phyloP scores from a whole-genome alignment of 768 basidiomycete species.

The Lactifluus echinatus region DNA sequence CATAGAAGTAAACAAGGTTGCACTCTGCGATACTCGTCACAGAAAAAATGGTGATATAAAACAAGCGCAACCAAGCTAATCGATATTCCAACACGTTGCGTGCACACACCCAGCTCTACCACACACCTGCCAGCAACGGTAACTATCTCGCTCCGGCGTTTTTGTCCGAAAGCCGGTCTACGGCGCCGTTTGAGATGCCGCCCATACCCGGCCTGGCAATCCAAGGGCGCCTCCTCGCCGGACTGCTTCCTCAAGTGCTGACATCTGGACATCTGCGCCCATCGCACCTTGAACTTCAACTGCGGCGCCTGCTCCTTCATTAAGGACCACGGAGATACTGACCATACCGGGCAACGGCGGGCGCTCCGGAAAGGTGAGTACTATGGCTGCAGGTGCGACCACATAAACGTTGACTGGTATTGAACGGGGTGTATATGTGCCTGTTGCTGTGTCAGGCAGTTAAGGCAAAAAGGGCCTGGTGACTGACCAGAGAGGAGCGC shows the following conservation, averaged over 20 bases:
- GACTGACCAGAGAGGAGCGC: conserved; percentile 53
- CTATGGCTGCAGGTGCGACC: conserved; percentile 37
- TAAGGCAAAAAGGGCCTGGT: conserved; percentile 1
- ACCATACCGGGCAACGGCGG: conserved; percentile 57
- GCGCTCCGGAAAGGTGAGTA: conserved; percentile 59
- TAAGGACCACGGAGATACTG: conserved; percentile 55
- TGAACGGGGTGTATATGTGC: conserved; percentile 43
- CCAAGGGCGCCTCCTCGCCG: conserved; percentile 66
- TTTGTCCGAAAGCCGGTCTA: not conserved
- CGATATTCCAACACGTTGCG: not conserved
- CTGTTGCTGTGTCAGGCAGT: conserved; percentile 26
- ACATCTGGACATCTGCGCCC: conserved; percentile 36
- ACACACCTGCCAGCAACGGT: not conserved
- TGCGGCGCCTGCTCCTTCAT: conserved; percentile 46
- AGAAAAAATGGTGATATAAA: not conserved
- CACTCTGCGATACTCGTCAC: not conserved
- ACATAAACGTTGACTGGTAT: conserved; percentile 71
- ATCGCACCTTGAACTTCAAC: conserved; percentile 54
- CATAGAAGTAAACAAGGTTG: not conserved
- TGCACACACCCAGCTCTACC: not conserved
- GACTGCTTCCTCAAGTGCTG: conserved; percentile 58
- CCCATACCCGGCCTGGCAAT: conserved; percentile 59
- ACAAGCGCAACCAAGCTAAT: not conserved
- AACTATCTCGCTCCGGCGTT: not conserved
- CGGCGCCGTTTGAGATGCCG: conserved; percentile 13